Percentiles rank a stretch among this genome's conserved stretches.
Conservation (phyloP, 805 yeast species). For the Candida fluviatilis region DNA sequence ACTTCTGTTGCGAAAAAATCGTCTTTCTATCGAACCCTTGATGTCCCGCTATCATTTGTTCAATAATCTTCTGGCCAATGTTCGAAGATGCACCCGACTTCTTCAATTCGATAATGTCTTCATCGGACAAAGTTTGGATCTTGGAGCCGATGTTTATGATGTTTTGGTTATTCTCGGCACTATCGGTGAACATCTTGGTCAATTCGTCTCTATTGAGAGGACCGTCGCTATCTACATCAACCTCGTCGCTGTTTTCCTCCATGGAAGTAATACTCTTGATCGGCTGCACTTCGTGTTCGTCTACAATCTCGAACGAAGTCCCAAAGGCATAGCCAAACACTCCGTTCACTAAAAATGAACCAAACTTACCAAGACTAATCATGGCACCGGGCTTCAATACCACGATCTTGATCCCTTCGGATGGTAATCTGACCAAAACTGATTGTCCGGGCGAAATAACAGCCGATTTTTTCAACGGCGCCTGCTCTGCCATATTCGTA, state of each 20-base stretch:
- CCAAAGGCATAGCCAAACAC: conserved; percentile 83
- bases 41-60: conserved; percentile 78
- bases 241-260: conserved; percentile 23
- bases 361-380: conserved; percentile 86
- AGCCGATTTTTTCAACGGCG: conserved; percentile 10
- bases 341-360: conserved; percentile 70
- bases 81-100: conserved; percentile 57
- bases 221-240: conserved; percentile 30
- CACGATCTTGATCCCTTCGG: conserved; percentile 73
- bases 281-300: conserved; percentile 48
- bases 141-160: conserved; percentile 63
- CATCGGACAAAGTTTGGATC: conserved; percentile 68
- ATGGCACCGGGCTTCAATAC: conserved; percentile 56
- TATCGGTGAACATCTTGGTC: conserved; percentile 33
- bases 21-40: conserved; percentile 87
- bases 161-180: conserved; percentile 62
- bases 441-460: conserved; percentile 45
- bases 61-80: conserved; percentile 74
- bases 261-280: conserved; percentile 37
- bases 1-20: conserved; percentile 84
- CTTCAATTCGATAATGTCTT: conserved; percentile 84
- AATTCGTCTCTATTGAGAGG: conserved; percentile 37
- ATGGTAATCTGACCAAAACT: conserved; percentile 73
- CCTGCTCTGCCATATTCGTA: neutral
- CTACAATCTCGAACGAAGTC: conserved; percentile 79